Conservation (phyloP, 2,329 filamentous ascomycete species). For the Cladosporium phlei region DNA sequence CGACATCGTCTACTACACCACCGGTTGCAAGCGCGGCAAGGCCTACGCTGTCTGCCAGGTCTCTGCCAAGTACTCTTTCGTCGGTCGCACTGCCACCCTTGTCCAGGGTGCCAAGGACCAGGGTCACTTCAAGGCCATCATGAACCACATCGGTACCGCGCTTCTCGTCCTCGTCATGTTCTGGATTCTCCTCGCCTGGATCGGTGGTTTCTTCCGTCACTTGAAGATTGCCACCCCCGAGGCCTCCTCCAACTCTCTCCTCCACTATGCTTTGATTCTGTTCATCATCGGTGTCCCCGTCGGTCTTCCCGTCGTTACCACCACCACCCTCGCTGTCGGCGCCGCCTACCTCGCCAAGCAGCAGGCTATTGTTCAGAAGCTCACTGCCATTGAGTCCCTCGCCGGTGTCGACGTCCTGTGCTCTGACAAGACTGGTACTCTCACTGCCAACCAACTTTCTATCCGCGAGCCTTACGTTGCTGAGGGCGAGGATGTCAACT, state of each 20-base stretch:
- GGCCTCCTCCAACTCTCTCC: slow-evolving; percentile 57
- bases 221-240: slow-evolving; percentile 58
- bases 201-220: slow-evolving; percentile 73
- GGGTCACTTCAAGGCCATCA: slow-evolving; percentile 78
- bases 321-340: slow-evolving; percentile 71
- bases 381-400: slow-evolving; percentile 72
- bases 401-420: slow-evolving; percentile 74
- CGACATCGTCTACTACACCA: slow-evolving; percentile 72
- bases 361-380: slow-evolving; percentile 74
- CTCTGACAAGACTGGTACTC: slow-evolving; percentile 77
- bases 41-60: slow-evolving; percentile 65
- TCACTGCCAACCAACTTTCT: slow-evolving; percentile 69
- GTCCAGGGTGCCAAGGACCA: slow-evolving; percentile 71
- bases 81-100: slow-evolving; percentile 68
- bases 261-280: slow-evolving; percentile 65
- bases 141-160: slow-evolving; percentile 73
- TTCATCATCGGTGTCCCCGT: slow-evolving; percentile 75
- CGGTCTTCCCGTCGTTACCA: slow-evolving; percentile 74
- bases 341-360: slow-evolving; percentile 72
- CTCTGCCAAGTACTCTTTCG: slow-evolving; percentile 68
- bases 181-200: slow-evolving; percentile 70
- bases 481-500: slow-evolving; percentile 73
- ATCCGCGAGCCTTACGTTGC: slow-evolving; percentile 73
- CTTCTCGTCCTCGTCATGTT: slow-evolving; percentile 72
- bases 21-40: slow-evolving; percentile 76